Base-by-base conservation (phyloP, 805 yeast genomes). In the Priceomyces fermenticarens region DNA sequence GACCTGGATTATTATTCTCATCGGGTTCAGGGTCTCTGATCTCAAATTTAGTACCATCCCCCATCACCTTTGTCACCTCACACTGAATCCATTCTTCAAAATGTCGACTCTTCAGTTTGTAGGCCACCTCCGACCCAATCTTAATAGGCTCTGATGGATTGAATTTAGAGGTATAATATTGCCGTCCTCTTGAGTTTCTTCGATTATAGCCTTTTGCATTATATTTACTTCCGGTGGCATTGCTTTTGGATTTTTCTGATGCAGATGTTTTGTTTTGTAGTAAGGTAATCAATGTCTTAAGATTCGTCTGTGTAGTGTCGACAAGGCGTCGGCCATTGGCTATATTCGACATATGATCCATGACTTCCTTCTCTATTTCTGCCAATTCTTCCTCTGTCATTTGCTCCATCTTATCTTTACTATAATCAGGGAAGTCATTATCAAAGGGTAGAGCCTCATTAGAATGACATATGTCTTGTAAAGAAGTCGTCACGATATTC, bases 21-120 rank as follows among this genome's bases (percentile, higher is more conserved):
- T 93, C 99, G 0, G 99, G 98, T 55, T 93, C 99, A 0, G 98
- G 97, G 60, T 93, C 99, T 52, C 88, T 80, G n/a, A 93, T 90
- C 62, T 93, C 98, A 58, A 83, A 89, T 43, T 78, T 73, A 4
- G 50, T 67, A 1, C 93, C 91, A 49, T 88, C 96, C 1, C 79
- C 78, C n/a, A 80, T 63, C 3, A 91, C 80, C 49, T 78, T 81
- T 20, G 83, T 77, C 11, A 93, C 95, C 54, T 85, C 88, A 66
- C 99, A 93, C 59, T 88, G 96, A 51, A 93, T 88, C 99, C 99
- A 93, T 57, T 91, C 98, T 37, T 84, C 90, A n/a, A 78, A 73
- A 35, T 82, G 84, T 30, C 84, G 73, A 52, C 78, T 81, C 44
- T 75, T 75, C 16, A 89, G 75, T 57, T 83, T 82, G 66, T 83